phyloP scores from a whole-genome alignment of 169 alveolate species.

The Plasmodium yoelii region DNA sequence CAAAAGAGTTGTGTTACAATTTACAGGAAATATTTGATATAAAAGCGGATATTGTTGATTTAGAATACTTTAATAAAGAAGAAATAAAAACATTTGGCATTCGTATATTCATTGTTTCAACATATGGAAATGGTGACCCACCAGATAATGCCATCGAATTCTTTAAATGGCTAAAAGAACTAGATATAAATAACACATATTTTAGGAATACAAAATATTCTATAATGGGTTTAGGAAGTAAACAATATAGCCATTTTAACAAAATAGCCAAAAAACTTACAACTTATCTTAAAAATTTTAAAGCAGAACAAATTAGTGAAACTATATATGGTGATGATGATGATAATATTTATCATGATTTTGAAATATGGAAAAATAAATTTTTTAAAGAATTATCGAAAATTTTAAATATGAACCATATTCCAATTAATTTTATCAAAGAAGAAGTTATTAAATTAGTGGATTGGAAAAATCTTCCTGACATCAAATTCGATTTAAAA shows the following conservation, averaged over 20 bases:
- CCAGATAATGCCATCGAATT: constrained; percentile 86
- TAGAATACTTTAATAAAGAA: constrained; percentile 78
- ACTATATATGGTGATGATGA: constrained; percentile 85
- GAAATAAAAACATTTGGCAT: constrained; percentile 58
- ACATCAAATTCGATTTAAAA: constrained; percentile 7
- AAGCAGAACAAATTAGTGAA: constrained; percentile 76
- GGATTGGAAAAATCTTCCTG: constrained; percentile 47
- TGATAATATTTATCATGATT: constrained; percentile 82
- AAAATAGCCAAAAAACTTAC: constrained; percentile 81
- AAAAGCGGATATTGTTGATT: constrained; percentile 70
- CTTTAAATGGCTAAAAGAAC: constrained; percentile 79
- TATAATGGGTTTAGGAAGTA: constrained; percentile 85
- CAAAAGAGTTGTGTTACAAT: constrained; percentile 66
- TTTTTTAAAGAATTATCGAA: constrained; percentile 71
- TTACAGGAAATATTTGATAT: constrained; percentile 44
- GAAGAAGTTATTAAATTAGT: constrained; percentile 71
- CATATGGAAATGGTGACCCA: constrained; percentile 90
- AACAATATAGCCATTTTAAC: constrained; percentile 81
- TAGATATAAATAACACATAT: constrained; percentile 41
- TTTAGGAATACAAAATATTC: constrained; percentile 76
- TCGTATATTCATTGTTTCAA: constrained; percentile 82
- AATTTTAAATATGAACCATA: constrained; percentile 9
- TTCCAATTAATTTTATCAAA: background rate
- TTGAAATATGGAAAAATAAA: constrained; percentile 80
- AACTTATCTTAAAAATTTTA: constrained; percentile 68